Percentiles rank a stretch among this genome's conserved stretches.
phyloP scores from a whole-genome alignment of 106 monocot genomes.

The Narthecium ossifragum region DNA sequence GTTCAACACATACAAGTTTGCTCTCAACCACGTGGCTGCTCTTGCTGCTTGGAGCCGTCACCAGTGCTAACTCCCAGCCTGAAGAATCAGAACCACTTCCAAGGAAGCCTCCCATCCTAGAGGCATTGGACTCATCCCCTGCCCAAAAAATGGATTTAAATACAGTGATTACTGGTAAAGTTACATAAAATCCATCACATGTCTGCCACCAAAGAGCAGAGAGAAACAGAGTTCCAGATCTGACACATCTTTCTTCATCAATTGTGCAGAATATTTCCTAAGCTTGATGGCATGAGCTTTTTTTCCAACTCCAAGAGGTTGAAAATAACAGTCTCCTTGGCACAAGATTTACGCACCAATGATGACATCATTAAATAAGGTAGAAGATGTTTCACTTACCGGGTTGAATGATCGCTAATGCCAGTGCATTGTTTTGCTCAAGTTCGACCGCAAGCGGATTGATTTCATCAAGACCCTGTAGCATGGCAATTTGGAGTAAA shows the following conservation, averaged over 20 bases:
- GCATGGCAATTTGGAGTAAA: neutral
- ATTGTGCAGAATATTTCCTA: no score
- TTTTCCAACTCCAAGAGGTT: no score
- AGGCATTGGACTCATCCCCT: slow-evolving; percentile 35
- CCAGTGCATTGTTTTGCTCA: slow-evolving; percentile 84
- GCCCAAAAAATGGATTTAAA: neutral
- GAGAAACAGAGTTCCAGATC: no score
- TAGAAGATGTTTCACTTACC: no score
- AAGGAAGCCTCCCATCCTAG: slow-evolving; percentile 33
- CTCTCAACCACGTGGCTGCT: slow-evolving; percentile 50
- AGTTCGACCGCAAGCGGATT: slow-evolving; percentile 63
- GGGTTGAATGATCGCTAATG: slow-evolving; percentile 73
- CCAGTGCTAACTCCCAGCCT: slow-evolving; percentile 94
- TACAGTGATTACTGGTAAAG: neutral
- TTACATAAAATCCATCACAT: no score
- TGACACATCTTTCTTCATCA: no score
- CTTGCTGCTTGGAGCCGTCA: slow-evolving; percentile 76
- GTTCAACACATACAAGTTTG: slow-evolving; percentile 51
- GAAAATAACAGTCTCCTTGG: no score
- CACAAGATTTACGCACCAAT: no score
- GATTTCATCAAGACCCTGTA: slow-evolving; percentile 71
- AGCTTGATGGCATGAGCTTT: no score
- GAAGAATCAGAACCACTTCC: slow-evolving; percentile 30
- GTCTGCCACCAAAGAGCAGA: no score
- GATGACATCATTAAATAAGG: no score